These are phyloP conservation scores for Hypomyces perniciosus DNA, from an alignment of 2,329 filamentous ascomycete species.

Conservation along the genomic window DNA sequence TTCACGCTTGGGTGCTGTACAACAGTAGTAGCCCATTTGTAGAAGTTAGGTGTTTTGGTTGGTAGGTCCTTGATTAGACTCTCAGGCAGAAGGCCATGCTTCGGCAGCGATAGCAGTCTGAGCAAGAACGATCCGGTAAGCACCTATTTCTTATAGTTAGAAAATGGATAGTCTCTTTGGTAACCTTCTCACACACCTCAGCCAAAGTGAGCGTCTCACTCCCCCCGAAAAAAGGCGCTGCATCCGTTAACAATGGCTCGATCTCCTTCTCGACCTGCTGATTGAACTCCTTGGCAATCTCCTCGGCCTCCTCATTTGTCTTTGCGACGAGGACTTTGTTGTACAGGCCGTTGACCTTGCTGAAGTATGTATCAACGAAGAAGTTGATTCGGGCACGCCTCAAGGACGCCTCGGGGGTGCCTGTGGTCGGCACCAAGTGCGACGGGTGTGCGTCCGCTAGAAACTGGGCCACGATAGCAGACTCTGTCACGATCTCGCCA, in stretches of 20 bases:
- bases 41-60: conserved; percentile 57
- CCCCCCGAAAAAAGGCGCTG: conserved; percentile 58
- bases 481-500: conserved; percentile 65
- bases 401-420: conserved; percentile 49
- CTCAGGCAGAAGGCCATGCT: conserved; percentile 48
- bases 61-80: conserved; percentile 41
- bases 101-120: conserved; percentile 49
- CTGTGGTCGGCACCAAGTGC: conserved; percentile 54
- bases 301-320: conserved; percentile 44
- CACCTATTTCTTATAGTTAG: conserved; percentile 36
- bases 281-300: conserved; percentile 45
- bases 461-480: conserved; percentile 66
- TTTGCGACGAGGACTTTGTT: conserved; percentile 43
- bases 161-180: not conserved
- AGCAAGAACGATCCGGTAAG: conserved; percentile 62
- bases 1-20: conserved; percentile 60
- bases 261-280: conserved; percentile 60
- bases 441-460: conserved; percentile 63
- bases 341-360: conserved; percentile 49
- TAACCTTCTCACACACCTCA: conserved; percentile 49
- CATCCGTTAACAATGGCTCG: conserved; percentile 59
- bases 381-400: conserved; percentile 60
- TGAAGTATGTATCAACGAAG: conserved; percentile 65
- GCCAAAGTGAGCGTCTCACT: conserved; percentile 61
- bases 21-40: conserved; percentile 59